phyloP scores from a whole-genome alignment of 257 asterid species.

The Solanum pennellii region DNA sequence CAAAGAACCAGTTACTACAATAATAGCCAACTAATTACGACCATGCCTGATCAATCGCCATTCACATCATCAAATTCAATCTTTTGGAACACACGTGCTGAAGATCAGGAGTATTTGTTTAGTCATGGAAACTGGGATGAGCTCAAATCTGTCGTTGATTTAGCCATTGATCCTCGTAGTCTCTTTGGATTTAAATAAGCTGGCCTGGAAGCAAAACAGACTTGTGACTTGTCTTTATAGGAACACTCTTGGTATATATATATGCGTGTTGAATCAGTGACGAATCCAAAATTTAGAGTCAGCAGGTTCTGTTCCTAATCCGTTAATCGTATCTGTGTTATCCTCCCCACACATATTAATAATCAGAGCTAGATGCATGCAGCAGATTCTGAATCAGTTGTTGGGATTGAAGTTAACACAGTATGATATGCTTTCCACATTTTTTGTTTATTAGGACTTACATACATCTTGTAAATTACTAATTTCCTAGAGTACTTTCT shows the following conservation, averaged over 20 bases:
- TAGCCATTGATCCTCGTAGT: background rate
- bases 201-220: background rate
- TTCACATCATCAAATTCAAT: background rate
- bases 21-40: background rate
- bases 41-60: background rate
- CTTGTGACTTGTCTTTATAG: background rate
- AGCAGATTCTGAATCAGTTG: background rate
- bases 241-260: background rate
- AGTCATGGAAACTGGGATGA: constrained; percentile 10
- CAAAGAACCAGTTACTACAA: background rate
- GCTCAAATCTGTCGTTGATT: constrained; percentile 8
- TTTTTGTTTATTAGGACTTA: background rate
- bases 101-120: background rate
- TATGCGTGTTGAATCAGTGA: background rate
- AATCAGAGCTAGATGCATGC: background rate
- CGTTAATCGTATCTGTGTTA: background rate
- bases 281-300: background rate
- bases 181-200: background rate
- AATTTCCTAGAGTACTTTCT: background rate
- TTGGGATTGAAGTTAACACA: background rate
- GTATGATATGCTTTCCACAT: background rate
- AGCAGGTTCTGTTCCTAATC: background rate
- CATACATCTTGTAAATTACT: background rate
- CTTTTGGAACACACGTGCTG: background rate
- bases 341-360: background rate